Base-by-base conservation (phyloP, 345 rosid genomes). In the Eucalyptus melliodora region DNA sequence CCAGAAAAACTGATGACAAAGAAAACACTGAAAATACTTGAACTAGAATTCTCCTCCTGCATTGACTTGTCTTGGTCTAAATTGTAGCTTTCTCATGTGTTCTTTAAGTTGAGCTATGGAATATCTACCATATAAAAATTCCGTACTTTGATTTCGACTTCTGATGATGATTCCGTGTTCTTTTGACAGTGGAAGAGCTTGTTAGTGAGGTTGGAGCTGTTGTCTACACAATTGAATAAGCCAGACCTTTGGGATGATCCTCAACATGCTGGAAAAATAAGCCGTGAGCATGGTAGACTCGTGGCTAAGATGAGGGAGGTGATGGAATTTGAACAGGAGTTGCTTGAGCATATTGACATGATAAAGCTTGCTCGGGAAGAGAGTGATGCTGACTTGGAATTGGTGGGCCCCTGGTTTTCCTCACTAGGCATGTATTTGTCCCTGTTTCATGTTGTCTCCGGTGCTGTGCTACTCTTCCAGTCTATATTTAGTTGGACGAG, bases 261-360 rank as follows among this genome's bases (percentile, higher is more conserved):
- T 65, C 93, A 81, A 26, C 96, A 93, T 91, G 99, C 99, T 62
- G 98, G 97, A 89, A 97, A 93, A 93, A 92, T 97, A 91, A 97
- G 98, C 89, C 94, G 97, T 51, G 99, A 97, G 92, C 99, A 97
- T 80, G 98, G 99, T 34, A 95, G 95, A 0, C 94, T 96, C 26
- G 89, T 93, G 95, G 94, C 93, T 59, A 96, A 94, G 92, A 93
- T 96, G 94, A 96, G 96, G 93, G 94, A 94, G 91, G 98, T 97
- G 90, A 92, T 90, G 92, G 91, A 93, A 55, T 95, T 96, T 89
- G 99, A 98, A 90, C 93, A 92, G 89, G 96, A 97, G 88, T 90
- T 98, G 88, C 96, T 98, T 87, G 99, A 98, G 92, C 97, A 98
- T 89, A 95, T 98, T 91, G 99, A 98, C 93, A 96, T 98, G 97